A percentile compares a stretch with the other conserved stretches of the same genome.
Evolutionary conservation across 2,329 filamentous ascomycete genomes (phyloP).

Genomic region (Colletotrichum somersetense): DNA sequence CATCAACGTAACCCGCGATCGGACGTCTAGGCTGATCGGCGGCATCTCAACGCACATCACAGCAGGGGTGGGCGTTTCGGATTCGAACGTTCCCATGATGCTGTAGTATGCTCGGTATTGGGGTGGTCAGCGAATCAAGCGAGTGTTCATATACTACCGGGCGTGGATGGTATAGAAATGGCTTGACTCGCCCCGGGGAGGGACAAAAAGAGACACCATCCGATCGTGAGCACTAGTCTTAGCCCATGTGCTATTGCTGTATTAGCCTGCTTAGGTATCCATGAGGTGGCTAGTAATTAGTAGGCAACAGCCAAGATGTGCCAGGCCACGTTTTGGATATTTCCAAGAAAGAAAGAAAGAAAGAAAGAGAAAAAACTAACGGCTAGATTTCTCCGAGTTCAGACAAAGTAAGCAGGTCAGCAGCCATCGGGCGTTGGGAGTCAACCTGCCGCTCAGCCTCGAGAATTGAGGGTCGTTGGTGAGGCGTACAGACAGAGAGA

Average conservation of each 20-base stretch:
- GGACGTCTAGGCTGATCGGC: constrained; percentile 2
- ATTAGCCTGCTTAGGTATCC: constrained; percentile 15
- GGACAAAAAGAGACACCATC: neutral
- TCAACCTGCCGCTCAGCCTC: constrained; percentile 34
- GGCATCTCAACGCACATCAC: neutral
- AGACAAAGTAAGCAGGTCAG: neutral
- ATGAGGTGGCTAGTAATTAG: constrained; percentile 12
- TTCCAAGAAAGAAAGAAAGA: neutral
- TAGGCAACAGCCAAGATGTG: constrained; percentile 31
- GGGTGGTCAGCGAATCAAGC: neutral
- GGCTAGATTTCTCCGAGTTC: constrained; percentile 7
- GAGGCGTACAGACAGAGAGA: neutral
- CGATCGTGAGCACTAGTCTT: neutral
- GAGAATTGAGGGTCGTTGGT: constrained; percentile 10
- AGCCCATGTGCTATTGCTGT: constrained; percentile 20
- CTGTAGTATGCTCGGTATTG: neutral
- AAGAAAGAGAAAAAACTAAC: neutral
- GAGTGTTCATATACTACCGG: neutral
- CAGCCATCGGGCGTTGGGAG: constrained; percentile 5
- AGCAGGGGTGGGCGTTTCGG: constrained; percentile 5
- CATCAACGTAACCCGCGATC: constrained; percentile 10
- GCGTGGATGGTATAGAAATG: neutral
- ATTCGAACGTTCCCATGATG: neutral
- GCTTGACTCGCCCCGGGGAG: constrained; percentile 2
- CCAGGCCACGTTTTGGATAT: constrained; percentile 1